Evolutionary conservation across 2,329 filamentous ascomycete species (phyloP).

Genomic region (Alternaria atra): DNA sequence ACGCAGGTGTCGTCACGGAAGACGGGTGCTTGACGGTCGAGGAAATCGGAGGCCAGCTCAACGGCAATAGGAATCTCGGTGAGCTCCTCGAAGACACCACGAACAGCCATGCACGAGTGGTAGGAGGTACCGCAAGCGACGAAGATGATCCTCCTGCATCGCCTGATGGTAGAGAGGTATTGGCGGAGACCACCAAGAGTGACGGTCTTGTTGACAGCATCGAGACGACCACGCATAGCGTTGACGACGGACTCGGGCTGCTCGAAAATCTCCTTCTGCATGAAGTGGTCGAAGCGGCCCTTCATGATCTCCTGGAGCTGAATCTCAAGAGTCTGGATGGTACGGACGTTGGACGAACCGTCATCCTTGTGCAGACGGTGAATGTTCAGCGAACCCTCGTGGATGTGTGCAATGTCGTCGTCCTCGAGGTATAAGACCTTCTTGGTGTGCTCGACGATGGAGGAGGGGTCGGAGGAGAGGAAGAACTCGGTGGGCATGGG

Average conservation of each 20-base stretch:
- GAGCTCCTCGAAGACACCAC: conserved; percentile 96
- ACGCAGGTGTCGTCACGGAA: conserved; percentile 99
- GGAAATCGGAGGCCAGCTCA: conserved; percentile 96
- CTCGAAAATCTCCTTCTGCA: conserved; percentile 99
- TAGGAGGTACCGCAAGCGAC: conserved; percentile 98
- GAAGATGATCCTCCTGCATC: conserved; percentile 97
- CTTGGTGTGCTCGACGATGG: conserved; percentile 99
- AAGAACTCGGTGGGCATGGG: conserved; percentile 99
- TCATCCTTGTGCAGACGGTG: conserved; percentile 97
- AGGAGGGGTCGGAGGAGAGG: conserved; percentile 96
- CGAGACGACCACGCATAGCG: conserved; percentile 98
- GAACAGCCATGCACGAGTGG: conserved; percentile 99
- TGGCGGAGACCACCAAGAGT: conserved; percentile 95
- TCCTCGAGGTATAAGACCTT: conserved; percentile 99
- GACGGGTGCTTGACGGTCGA: conserved; percentile 93
- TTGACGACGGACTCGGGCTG: conserved; percentile 99
- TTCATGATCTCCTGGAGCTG: conserved; percentile 99
- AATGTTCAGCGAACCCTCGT: conserved; percentile 98
- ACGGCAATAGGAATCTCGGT: conserved; percentile 98
- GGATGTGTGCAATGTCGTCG: conserved; percentile 99
- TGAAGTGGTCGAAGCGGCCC: conserved; percentile 99
- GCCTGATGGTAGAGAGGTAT: conserved; percentile 95
- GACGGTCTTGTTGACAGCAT: conserved; percentile 91
- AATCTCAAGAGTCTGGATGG: conserved; percentile 97
- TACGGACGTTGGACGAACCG: conserved; percentile 94